Conservation (phyloP, 2,329 filamentous ascomycete species). For the Cryphonectria radicalis region DNA sequence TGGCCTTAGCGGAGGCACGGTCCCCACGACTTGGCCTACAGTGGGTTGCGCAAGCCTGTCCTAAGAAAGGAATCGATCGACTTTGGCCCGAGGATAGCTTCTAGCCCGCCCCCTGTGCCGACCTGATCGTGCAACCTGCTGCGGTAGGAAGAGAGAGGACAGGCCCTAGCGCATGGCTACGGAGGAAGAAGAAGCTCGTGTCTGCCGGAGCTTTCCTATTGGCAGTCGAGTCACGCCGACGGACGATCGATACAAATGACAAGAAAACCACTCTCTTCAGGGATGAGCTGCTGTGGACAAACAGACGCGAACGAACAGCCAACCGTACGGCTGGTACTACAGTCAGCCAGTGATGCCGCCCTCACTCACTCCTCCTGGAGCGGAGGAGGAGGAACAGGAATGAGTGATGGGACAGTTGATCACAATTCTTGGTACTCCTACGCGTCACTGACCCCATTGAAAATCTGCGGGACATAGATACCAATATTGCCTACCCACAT, state of each 20-base stretch:
- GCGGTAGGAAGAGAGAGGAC: background rate
- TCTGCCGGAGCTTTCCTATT: background rate
- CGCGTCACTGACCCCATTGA: background rate
- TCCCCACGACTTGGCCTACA: background rate
- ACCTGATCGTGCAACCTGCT: background rate
- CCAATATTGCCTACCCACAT: constrained; percentile 3
- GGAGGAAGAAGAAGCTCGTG: background rate
- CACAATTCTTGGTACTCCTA: background rate
- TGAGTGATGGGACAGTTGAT: background rate
- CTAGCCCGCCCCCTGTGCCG: background rate
- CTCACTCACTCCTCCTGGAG: background rate
- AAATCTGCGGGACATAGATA: background rate
- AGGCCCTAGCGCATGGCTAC: background rate
- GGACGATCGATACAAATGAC: background rate
- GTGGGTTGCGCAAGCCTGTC: background rate
- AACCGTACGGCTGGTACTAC: background rate
- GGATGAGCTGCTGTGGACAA: background rate
- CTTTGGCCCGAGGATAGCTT: background rate
- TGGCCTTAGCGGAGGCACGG: background rate
- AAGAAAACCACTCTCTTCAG: background rate
- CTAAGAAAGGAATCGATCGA: background rate
- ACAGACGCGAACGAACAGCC: background rate
- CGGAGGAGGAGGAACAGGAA: background rate
- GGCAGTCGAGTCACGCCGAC: background rate
- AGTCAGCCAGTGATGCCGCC: background rate